These are phyloP conservation scores for Chlorella variabilis DNA, from an alignment of 163 green algal genomes.

Conservation along the genomic window DNA sequence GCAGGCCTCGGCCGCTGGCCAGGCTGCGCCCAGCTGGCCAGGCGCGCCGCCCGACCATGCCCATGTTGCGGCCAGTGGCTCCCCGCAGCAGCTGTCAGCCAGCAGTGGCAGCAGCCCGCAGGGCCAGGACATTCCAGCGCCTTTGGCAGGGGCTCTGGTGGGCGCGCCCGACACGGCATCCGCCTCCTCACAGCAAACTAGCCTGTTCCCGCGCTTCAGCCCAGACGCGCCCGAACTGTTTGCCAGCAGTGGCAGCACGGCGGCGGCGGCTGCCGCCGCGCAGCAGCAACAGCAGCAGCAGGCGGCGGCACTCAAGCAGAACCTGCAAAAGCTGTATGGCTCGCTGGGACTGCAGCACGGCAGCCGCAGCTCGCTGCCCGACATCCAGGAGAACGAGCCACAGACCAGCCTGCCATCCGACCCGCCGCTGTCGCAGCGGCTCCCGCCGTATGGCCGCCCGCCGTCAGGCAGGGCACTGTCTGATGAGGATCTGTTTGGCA, in stretches of 20 bases:
- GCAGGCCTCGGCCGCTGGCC: slow-evolving; percentile 6
- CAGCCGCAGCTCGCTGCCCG: slow-evolving; percentile 35
- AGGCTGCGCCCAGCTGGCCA: slow-evolving; percentile 14
- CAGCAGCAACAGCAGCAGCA: slow-evolving; percentile 14
- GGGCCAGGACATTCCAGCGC: slow-evolving; percentile 7
- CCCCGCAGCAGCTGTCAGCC: neutral
- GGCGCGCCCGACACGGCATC: neutral
- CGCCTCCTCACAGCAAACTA: neutral
- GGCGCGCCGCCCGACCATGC: neutral
- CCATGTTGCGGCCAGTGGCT: neutral
- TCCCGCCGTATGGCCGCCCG: neutral
- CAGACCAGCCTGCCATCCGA: slow-evolving; percentile 13
- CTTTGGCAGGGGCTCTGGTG: too few relatives aligned
- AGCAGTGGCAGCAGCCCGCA: neutral
- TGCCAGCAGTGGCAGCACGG: neutral
- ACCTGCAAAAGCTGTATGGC: slow-evolving; percentile 42
- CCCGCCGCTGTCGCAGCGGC: neutral
- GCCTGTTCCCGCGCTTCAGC: slow-evolving; percentile 25
- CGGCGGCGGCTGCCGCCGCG: neutral
- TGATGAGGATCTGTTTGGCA: slow-evolving; percentile 39
- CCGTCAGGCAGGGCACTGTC: neutral
- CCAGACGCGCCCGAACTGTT: slow-evolving; percentile 1
- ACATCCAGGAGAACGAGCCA: slow-evolving; percentile 42
- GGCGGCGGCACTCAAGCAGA: slow-evolving; percentile 19
- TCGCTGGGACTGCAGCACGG: slow-evolving; percentile 30